phyloP scores from a whole-genome alignment of 75 land plant genomes.

The Gnetum montanum region DNA sequence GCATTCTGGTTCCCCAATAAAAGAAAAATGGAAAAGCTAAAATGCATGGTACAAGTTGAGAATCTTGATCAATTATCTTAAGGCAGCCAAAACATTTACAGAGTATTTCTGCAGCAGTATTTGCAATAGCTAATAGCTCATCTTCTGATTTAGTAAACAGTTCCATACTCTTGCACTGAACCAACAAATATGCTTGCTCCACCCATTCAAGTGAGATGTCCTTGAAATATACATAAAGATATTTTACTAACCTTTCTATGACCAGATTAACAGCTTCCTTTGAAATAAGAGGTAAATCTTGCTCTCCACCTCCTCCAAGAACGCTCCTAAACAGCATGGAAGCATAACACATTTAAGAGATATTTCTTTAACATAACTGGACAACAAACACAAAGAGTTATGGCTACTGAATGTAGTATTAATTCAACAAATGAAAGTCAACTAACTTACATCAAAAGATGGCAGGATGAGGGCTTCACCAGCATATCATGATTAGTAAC shows the following conservation, averaged over 20 bases:
- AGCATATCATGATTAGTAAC: constrained; percentile 25
- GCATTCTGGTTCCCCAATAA: constrained; percentile 47
- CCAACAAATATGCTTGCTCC: constrained; percentile 21
- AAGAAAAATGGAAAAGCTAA: constrained; percentile 46
- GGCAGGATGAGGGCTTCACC: constrained; percentile 19
- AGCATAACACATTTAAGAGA: not conserved
- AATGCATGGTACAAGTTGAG: constrained; percentile 33
- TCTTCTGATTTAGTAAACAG: not conserved
- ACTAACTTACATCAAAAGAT: constrained; percentile 64
- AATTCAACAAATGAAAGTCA: too few relatives aligned
- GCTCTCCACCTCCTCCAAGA: constrained; percentile 31
- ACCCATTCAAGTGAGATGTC: constrained; percentile 42
- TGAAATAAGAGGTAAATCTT: constrained; percentile 41
- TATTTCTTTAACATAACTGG: not conserved
- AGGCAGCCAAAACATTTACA: constrained; percentile 44
- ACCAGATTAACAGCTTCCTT: constrained; percentile 23
- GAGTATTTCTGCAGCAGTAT: constrained; percentile 48
- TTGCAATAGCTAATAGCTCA: constrained; percentile 33
- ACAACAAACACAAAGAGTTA: not conserved
- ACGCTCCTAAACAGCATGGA: constrained; percentile 34
- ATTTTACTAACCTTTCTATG: constrained; percentile 32
- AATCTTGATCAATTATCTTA: constrained; percentile 17
- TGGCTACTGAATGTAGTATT: not conserved
- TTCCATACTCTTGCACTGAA: constrained; percentile 7
- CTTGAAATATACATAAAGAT: constrained; percentile 18